Base-by-base conservation (phyloP, 176 grass and related monocot genomes). In the Lolium perenne region DNA sequence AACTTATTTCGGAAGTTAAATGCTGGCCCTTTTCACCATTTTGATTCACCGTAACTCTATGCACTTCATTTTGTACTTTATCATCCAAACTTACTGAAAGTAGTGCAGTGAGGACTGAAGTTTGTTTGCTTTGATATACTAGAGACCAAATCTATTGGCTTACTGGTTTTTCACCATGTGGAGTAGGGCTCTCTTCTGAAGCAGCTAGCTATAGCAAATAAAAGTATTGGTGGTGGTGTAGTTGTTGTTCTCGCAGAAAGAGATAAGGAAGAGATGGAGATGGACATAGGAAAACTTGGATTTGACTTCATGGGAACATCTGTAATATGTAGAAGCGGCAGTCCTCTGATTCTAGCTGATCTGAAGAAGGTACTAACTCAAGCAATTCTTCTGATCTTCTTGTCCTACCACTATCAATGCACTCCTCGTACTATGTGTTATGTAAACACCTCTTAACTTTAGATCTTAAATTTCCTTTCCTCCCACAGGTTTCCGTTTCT, bases 271-370 rank as follows among this genome's bases (percentile, higher is more conserved):
- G 95, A 95, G 86, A 98, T 98, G 97, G 97, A 98, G 87, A 92
- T 98, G 88, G 97, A 98, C 84, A 95, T 95, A 82, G 86, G 88
- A 76, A 98, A 94, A 75, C 89, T 98, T 79, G 94, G 95, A 86
- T 98, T 98, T 79, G 90, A 98, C 77, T 98, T 98, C 79, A 98
- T 98, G 97, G 94, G 90, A 85, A 98, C 97, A 79, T 95, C 92
- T 83, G 97, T 98, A 82, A 98, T 98, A 76, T 98, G 97, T 85
- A 88, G 97, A 77, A 98, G 94, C 58, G 96, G 93, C 38, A 98
- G 96, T 60, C 96, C 93, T 88, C 88, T 98, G 58, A 98, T 98
- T 87, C 78, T 98, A 76, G 96, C 93, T 49, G 93, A 98, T 76
- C 50, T 98, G 74, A 98, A 98, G 82, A 95, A 98, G 91, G 96